phyloP scores from a whole-genome alignment of 2,329 filamentous ascomycete genomes.

The Xylaria sp. region DNA sequence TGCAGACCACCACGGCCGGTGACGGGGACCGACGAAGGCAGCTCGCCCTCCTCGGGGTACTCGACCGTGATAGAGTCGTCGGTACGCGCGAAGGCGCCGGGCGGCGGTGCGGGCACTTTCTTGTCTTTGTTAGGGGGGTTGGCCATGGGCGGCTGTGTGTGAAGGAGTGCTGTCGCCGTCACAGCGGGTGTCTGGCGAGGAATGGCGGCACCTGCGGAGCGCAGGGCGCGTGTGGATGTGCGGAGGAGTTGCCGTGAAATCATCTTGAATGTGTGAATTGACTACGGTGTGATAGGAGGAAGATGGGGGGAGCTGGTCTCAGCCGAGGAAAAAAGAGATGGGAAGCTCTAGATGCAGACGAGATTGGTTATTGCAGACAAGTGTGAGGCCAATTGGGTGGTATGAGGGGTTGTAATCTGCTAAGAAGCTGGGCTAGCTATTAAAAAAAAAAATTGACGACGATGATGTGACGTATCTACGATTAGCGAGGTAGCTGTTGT shows the following conservation, averaged over 20 bases:
- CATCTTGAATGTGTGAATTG: constrained; percentile 35
- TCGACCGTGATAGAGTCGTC: constrained; percentile 81
- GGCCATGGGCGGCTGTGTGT: constrained; percentile 43
- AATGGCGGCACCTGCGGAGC: constrained; percentile 35
- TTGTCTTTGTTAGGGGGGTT: constrained; percentile 46
- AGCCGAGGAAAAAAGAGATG: not conserved
- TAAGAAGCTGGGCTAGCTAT: not conserved
- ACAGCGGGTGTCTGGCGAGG: constrained; percentile 39
- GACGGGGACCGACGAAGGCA: constrained; percentile 76
- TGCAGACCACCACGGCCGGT: constrained; percentile 81
- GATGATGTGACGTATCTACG: not conserved
- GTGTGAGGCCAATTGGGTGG: not conserved
- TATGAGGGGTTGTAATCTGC: constrained; percentile 2
- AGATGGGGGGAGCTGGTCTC: not conserved
- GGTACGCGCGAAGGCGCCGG: constrained; percentile 79
- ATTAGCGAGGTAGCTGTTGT: not conserved
- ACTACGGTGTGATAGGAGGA: constrained; percentile 9
- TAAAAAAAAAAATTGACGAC: not conserved
- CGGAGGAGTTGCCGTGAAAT: constrained; percentile 38
- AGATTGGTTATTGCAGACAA: not conserved
- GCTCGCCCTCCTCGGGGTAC: constrained; percentile 78
- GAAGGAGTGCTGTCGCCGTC: constrained; percentile 34
- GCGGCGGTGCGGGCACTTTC: constrained; percentile 45
- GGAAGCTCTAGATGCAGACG: not conserved
- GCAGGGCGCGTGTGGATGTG: constrained; percentile 39